Percentiles rank a stretch among this genome's conserved stretches.
Conservation (phyloP, 208 protist genomes). For the Acanthamoeba castellanii region DNA sequence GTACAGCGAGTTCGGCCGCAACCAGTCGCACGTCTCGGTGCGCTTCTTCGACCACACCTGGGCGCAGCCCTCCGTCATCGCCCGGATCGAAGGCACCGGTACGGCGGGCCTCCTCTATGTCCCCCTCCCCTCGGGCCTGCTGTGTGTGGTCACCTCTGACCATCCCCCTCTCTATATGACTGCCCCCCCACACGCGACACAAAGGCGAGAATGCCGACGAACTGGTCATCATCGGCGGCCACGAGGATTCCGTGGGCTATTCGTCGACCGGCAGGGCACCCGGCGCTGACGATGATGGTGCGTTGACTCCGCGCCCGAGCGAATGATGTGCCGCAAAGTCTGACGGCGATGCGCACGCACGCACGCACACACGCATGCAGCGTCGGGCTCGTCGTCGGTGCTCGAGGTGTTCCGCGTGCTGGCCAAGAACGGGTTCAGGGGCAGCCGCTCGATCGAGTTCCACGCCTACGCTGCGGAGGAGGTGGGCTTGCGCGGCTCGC, state of each 20-base stretch:
- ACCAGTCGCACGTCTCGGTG: conserved; percentile 3
- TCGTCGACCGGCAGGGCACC: conserved; percentile 20
- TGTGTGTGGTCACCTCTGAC: no score
- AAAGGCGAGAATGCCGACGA: conserved; percentile 69
- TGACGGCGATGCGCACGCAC: neutral
- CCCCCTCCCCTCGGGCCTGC: no score
- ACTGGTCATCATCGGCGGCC: conserved; percentile 79
- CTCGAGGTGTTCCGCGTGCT: conserved; percentile 79
- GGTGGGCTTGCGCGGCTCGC: conserved; percentile 78
- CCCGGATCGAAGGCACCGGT: conserved; percentile 70
- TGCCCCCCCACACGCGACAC: neutral
- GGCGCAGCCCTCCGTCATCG: conserved; percentile 69
- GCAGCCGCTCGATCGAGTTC: conserved; percentile 78
- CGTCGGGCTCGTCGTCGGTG: conserved; percentile 75
- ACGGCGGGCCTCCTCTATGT: neutral
- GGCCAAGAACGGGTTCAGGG: conserved; percentile 75
- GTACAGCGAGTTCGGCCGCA: conserved; percentile 1
- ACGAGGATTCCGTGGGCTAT: conserved; percentile 72
- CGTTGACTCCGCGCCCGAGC: no score
- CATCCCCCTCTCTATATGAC: neutral
- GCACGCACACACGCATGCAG: neutral
- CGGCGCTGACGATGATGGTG: conserved; percentile 64
- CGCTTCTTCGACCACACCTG: conserved; percentile 60
- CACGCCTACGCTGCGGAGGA: conserved; percentile 82
- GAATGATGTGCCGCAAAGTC: neutral